A percentile compares a stretch with the other conserved stretches of the same genome.
Conservation (phyloP, 345 rosid species). For the Linum usitatissimum region DNA sequence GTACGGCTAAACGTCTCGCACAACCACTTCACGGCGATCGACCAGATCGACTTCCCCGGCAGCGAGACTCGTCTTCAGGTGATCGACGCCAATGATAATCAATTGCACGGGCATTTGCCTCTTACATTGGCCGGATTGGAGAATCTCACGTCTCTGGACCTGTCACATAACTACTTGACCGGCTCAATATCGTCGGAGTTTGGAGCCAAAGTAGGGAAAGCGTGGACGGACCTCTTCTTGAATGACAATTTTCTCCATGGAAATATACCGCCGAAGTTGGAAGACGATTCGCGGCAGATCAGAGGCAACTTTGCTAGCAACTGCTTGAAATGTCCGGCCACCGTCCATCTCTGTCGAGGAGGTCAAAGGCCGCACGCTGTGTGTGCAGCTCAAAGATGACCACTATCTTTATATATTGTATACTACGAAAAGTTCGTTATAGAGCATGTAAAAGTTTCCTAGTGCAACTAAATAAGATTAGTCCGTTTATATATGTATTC, state of each 20-base stretch:
- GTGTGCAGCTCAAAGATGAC: slow-evolving; percentile 12
- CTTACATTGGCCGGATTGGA: slow-evolving; percentile 25
- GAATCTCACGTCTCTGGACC: slow-evolving; percentile 32
- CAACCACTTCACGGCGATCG: slow-evolving; percentile 32
- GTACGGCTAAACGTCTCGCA: slow-evolving; percentile 31
- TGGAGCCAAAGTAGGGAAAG: slow-evolving; percentile 27
- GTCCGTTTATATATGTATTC: too few relatives aligned
- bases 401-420: background rate
- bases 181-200: slow-evolving; percentile 32
- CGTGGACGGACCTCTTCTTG: slow-evolving; percentile 32
- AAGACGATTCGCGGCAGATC: slow-evolving; percentile 8
- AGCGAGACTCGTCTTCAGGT: slow-evolving; percentile 24
- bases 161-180: slow-evolving; percentile 29
- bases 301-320: slow-evolving; percentile 47
- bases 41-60: slow-evolving; percentile 12
- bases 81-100: slow-evolving; percentile 39
- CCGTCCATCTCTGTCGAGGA: slow-evolving; percentile 33
- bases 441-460: background rate
- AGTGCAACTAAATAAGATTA: background rate
- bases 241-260: slow-evolving; percentile 33
- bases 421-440: background rate
- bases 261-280: slow-evolving; percentile 33
- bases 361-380: slow-evolving; percentile 35
- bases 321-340: slow-evolving; percentile 31
- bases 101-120: slow-evolving; percentile 37